Evolutionary conservation across 2,329 filamentous ascomycete genomes (phyloP).

Genomic region (Trichocomaceae sp.): DNA sequence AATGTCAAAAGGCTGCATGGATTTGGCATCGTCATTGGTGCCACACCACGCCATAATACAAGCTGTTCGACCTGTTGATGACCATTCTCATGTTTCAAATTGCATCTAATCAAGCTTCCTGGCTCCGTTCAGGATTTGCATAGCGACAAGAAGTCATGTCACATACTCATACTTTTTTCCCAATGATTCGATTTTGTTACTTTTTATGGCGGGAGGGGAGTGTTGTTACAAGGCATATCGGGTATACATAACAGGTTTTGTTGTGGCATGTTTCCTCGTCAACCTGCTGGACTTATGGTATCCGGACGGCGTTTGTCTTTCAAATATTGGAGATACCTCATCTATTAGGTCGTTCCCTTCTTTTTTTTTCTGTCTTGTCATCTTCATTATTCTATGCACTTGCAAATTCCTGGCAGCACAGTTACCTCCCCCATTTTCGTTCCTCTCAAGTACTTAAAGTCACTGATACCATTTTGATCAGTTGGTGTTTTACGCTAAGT

Average conservation of each 20-base stretch:
- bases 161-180: slow-evolving; percentile 1
- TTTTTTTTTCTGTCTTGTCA: background rate
- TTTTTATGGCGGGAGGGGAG: slow-evolving; percentile 4
- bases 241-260: slow-evolving; percentile 10
- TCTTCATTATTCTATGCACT: background rate
- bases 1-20: slow-evolving; percentile 99
- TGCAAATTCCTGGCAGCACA: background rate
- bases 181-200: slow-evolving; percentile 5
- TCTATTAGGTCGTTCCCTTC: background rate
- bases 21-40: slow-evolving; percentile 98
- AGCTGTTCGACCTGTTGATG: background rate
- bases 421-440: background rate
- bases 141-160: slow-evolving; percentile 5
- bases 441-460: background rate
- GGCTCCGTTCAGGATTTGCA: slow-evolving; percentile 9
- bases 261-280: slow-evolving; percentile 6
- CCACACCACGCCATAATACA: slow-evolving; percentile 35
- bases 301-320: background rate
- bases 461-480: slow-evolving; percentile 9
- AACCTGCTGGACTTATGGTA: background rate
- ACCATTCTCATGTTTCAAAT: slow-evolving; percentile 1
- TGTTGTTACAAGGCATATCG: slow-evolving; percentile 11
- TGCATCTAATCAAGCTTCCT: slow-evolving; percentile 8
- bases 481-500: slow-evolving; percentile 4
- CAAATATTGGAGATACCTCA: background rate